Conservation (phyloP, 148 eudicot species). For the Heliamphora exappendiculata region DNA sequence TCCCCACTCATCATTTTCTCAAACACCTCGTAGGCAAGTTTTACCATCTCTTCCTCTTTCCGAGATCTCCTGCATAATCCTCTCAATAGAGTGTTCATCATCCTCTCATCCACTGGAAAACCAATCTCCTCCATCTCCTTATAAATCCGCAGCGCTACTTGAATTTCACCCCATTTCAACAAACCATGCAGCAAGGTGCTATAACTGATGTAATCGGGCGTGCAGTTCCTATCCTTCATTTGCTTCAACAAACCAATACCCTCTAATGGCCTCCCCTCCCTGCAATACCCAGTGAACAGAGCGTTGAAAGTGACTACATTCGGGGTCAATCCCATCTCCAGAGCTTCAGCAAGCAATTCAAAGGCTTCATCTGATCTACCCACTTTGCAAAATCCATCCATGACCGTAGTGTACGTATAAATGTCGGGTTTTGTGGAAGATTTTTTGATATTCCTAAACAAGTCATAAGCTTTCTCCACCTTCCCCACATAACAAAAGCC, state of each 20-base stretch:
- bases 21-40: conserved; percentile 37
- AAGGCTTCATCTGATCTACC: conserved; percentile 75
- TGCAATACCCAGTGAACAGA: conserved; percentile 67
- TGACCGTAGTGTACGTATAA: conserved; percentile 59
- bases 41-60: conserved; percentile 29
- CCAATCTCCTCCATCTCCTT: conserved; percentile 47
- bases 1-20: conserved; percentile 41
- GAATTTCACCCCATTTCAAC: conserved; percentile 58
- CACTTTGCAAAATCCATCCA: conserved; percentile 95
- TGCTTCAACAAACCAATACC: conserved; percentile 49
- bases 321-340: conserved; percentile 50
- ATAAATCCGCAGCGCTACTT: conserved; percentile 44
- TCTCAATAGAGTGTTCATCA: conserved; percentile 67
- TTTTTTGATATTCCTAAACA: conserved; percentile 44
- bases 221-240: conserved; percentile 58
- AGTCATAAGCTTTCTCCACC: conserved; percentile 63
- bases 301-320: conserved; percentile 59
- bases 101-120: conserved; percentile 61
- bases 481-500: conserved; percentile 85
- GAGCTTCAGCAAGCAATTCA: conserved; percentile 66
- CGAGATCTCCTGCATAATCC: conserved; percentile 59
- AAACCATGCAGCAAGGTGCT: conserved; percentile 77
- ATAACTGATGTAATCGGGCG: conserved; percentile 64
- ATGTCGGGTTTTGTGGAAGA: conserved; percentile 41
- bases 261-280: conserved; percentile 76